Conservation (phyloP, 768 basidiomycete genomes). For the Tulasnella sp. region DNA sequence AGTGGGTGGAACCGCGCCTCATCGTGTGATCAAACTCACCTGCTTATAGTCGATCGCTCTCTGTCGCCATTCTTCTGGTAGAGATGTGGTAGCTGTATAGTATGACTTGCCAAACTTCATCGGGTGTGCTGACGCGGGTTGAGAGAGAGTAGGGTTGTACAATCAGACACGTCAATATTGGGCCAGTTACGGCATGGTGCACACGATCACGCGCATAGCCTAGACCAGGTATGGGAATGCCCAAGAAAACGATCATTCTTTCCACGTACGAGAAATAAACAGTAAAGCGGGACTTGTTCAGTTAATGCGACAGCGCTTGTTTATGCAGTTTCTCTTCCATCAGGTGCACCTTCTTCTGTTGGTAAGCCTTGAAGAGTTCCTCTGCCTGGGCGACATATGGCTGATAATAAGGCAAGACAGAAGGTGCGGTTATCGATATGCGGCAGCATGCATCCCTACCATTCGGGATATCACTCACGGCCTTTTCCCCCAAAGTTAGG, state of each 20-base stretch:
- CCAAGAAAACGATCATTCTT: too few relatives aligned
- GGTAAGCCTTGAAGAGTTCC: not conserved
- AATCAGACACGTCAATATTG: too few relatives aligned
- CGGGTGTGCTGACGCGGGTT: too few relatives aligned
- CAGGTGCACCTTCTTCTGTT: not conserved
- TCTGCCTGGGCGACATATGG: constrained; percentile 9
- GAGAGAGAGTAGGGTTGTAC: too few relatives aligned
- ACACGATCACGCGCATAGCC: too few relatives aligned
- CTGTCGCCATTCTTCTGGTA: constrained; percentile 66
- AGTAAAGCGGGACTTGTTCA: not conserved
- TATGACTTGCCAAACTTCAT: constrained; percentile 34
- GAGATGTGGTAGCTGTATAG: constrained; percentile 32
- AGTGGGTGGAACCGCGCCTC: not conserved
- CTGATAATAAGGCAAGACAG: not conserved
- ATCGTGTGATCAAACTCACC: constrained; percentile 29
- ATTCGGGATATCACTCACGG: not conserved
- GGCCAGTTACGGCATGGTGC: too few relatives aligned
- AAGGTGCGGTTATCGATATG: too few relatives aligned
- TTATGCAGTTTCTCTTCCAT: not conserved
- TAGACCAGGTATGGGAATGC: too few relatives aligned
- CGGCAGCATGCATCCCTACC: not conserved
- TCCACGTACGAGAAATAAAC: too few relatives aligned
- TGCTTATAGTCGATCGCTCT: constrained; percentile 78
- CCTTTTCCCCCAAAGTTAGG: constrained; percentile 12
- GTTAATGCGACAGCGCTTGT: not conserved